Percentiles rank a stretch among this genome's conserved stretches.
These are phyloP conservation scores for Excoecaria agallocha DNA, from an alignment of 345 rosid genomes.

Conservation along the genomic window DNA sequence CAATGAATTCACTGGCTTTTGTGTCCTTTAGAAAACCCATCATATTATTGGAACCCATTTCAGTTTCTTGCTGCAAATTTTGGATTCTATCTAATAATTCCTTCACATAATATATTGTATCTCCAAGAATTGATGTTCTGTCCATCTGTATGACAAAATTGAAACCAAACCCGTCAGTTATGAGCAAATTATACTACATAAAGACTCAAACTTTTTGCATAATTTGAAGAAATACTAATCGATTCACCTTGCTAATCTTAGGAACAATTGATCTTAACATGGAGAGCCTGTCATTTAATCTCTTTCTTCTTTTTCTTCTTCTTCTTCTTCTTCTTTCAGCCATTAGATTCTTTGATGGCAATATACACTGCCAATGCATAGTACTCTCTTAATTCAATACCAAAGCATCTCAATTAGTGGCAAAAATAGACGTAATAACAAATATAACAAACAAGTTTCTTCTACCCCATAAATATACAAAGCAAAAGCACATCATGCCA, in stretches of 20 bases:
- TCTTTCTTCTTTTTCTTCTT: too few relatives aligned
- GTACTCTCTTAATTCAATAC: too few relatives aligned
- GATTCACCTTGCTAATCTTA: slow-evolving; percentile 42
- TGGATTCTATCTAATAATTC: slow-evolving; percentile 29
- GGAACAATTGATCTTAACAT: slow-evolving; percentile 47
- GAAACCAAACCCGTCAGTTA: background rate
- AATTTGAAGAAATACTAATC: background rate
- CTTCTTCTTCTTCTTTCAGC: slow-evolving; percentile 46
- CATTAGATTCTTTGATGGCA: slow-evolving; percentile 44
- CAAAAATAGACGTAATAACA: too few relatives aligned
- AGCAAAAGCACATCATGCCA: too few relatives aligned
- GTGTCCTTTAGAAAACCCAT: slow-evolving; percentile 21
- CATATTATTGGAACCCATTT: slow-evolving; percentile 5
- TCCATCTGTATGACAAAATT: slow-evolving; percentile 25
- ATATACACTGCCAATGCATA: too few relatives aligned
- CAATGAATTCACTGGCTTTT: slow-evolving; percentile 22
- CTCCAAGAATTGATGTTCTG: slow-evolving; percentile 36
- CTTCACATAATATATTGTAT: slow-evolving; percentile 33
- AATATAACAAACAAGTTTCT: too few relatives aligned
- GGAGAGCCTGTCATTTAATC: slow-evolving; percentile 36
- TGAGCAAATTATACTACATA: slow-evolving; percentile 9
- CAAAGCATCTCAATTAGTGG: too few relatives aligned
- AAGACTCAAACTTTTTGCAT: background rate
- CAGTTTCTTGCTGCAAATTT: slow-evolving; percentile 23
- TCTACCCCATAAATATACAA: too few relatives aligned